A percentile compares a stretch with the other conserved stretches of the same genome.
phyloP scores from a whole-genome alignment of 2,329 filamentous ascomycete genomes.

The Penicillium frequentans region DNA sequence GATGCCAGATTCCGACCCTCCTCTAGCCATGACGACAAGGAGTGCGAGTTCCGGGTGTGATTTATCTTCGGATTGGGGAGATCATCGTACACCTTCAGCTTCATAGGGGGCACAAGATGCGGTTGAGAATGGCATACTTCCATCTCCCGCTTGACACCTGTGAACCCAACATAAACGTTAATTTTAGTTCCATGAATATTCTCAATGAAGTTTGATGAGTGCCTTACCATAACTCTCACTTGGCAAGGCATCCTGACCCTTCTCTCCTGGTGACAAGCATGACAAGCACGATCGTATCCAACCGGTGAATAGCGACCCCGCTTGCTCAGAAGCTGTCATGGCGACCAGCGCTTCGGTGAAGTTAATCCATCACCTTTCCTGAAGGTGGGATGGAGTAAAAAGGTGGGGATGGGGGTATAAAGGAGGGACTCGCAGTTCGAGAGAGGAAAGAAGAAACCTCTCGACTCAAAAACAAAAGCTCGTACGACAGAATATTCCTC shows the following conservation, averaged over 20 bases:
- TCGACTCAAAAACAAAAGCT: conserved; percentile 3
- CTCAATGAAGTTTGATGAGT: not conserved
- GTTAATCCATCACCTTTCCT: conserved; percentile 29
- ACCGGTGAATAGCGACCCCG: conserved; percentile 39
- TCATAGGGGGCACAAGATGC: conserved; percentile 48
- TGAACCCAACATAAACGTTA: not conserved
- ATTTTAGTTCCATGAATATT: not conserved
- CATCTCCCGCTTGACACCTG: conserved; percentile 45
- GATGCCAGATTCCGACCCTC: conserved; percentile 40
- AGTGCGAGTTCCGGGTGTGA: conserved; percentile 27
- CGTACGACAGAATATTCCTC: conserved; percentile 5
- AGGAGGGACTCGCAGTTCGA: conserved; percentile 1
- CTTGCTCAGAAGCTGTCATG: conserved; percentile 39
- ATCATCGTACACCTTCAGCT: conserved; percentile 43
- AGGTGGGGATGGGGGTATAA: conserved; percentile 8
- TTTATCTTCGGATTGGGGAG: conserved; percentile 35
- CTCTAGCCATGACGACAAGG: conserved; percentile 41
- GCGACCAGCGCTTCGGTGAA: conserved; percentile 33
- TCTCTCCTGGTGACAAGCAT: conserved; percentile 32
- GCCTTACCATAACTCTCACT: conserved; percentile 7
- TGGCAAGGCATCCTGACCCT: conserved; percentile 20
- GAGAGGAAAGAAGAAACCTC: conserved; percentile 6
- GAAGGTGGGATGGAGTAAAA: conserved; percentile 13
- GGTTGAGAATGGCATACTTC: conserved; percentile 47
- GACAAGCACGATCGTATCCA: conserved; percentile 43